phyloP scores from a whole-genome alignment of 108 stramenopile genomes.

The Aurantiochytrium sp. region DNA sequence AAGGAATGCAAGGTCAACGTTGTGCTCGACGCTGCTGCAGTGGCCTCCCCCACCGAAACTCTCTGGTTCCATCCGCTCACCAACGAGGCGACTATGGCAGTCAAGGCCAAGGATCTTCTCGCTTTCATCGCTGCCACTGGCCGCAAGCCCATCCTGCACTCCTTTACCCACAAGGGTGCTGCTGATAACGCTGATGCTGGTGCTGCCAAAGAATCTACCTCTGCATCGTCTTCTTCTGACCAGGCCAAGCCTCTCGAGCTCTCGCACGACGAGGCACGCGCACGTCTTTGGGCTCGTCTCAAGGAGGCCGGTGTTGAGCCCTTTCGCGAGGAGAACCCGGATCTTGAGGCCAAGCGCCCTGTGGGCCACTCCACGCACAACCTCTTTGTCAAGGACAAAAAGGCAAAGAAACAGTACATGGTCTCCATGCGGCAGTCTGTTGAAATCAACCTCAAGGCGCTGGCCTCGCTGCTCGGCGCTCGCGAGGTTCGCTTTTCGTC shows the following conservation, averaged over 20 bases:
- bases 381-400: slow-evolving; percentile 18
- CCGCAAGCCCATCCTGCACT: not conserved
- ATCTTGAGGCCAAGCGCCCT: not conserved
- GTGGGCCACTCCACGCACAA: slow-evolving; percentile 14
- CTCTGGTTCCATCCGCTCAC: slow-evolving; percentile 22
- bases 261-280: not conserved
- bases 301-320: not conserved
- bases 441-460: not conserved
- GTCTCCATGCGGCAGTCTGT: not conserved
- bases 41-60: not conserved
- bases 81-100: slow-evolving; percentile 16
- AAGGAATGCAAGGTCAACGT: not conserved
- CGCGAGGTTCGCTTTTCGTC: not conserved
- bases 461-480: not conserved
- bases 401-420: not conserved
- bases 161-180: not conserved
- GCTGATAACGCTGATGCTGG: not conserved
- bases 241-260: not conserved
- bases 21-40: not conserved
- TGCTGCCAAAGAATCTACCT: not conserved
- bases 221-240: not conserved
- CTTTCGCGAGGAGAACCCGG: not conserved
- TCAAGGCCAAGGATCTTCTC: not conserved
- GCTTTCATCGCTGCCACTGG: not conserved
- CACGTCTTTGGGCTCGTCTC: not conserved